A percentile compares a stretch with the other conserved stretches of the same genome.
These are phyloP conservation scores for Ganoderma leucocontextum DNA, from an alignment of 1,284 basidiomycete genomes.

Conservation along the genomic window DNA sequence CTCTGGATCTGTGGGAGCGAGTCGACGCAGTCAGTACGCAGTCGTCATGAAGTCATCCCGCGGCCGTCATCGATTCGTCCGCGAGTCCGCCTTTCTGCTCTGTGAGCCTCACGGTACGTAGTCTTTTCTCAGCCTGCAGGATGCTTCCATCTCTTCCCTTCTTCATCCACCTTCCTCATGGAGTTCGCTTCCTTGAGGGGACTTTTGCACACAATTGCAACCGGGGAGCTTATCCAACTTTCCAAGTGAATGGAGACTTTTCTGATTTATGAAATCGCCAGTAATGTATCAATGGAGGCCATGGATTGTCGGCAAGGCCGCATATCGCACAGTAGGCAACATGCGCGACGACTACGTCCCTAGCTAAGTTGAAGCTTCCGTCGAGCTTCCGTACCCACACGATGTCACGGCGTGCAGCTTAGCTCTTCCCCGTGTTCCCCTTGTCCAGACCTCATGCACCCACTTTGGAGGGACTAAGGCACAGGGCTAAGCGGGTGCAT, in stretches of 20 bases:
- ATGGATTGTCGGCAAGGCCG: not conserved
- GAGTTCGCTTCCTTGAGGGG: too few species aligned
- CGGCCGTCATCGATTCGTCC: too few species aligned
- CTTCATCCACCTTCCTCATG: too few species aligned
- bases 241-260: not conserved
- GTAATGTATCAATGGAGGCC: not conserved
- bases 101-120: too few species aligned
- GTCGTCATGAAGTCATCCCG: too few species aligned
- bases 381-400: constrained; percentile 7
- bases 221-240: not conserved
- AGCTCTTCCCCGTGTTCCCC: constrained; percentile 2
- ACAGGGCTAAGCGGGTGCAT: not conserved
- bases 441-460: not conserved
- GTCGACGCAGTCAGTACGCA: too few species aligned
- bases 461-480: not conserved
- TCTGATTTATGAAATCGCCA: not conserved
- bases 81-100: too few species aligned
- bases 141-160: too few species aligned
- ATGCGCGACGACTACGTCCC: not conserved
- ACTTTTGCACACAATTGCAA: not conserved
- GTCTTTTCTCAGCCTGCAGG: too few species aligned
- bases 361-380: not conserved
- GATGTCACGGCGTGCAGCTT: constrained; percentile 7
- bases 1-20: too few species aligned
- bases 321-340: not conserved